Percentiles rank a stretch among this genome's conserved stretches.
phyloP scores from a whole-genome alignment of 768 basidiomycete species.

The Rhodosporidiobolus odoratus region DNA sequence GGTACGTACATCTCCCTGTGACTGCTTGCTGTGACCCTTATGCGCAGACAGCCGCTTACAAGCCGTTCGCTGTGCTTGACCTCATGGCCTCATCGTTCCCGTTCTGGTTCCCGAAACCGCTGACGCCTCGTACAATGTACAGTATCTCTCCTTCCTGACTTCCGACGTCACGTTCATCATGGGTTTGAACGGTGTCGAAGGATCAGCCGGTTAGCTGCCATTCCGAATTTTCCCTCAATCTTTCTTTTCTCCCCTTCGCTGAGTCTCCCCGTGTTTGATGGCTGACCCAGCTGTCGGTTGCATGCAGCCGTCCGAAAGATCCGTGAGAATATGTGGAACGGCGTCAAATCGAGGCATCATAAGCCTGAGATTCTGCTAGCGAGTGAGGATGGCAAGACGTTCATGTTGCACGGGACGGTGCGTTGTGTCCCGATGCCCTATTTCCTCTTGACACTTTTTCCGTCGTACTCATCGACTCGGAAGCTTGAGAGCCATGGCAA shows the following conservation, averaged over 20 bases:
- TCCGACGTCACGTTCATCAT: constrained; percentile 26
- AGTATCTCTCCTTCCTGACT: constrained; percentile 18
- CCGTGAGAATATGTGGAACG: constrained; percentile 33
- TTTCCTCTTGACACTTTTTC: not conserved
- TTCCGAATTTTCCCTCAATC: not conserved
- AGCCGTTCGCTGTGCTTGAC: too few relatives aligned
- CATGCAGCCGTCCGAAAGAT: constrained; percentile 25
- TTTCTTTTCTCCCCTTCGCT: not conserved
- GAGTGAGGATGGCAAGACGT: constrained; percentile 3
- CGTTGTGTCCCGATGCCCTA: not conserved
- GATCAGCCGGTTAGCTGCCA: not conserved
- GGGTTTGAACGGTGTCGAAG: constrained; percentile 23
- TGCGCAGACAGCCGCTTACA: too few relatives aligned
- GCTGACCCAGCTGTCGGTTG: too few relatives aligned
- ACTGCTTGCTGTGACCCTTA: too few relatives aligned
- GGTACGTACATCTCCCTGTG: too few relatives aligned
- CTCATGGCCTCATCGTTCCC: not conserved
- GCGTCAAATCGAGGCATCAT: constrained; percentile 19
- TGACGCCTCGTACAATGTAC: not conserved
- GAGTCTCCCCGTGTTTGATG: not conserved
- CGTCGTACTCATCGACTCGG: too few relatives aligned
- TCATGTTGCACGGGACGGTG: constrained; percentile 32
- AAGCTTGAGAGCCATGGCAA: too few relatives aligned
- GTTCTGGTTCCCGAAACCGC: too few relatives aligned
- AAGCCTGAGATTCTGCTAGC: not conserved